phyloP scores from a whole-genome alignment of 768 basidiomycete species.

The Sporobolomyces pararoseus region DNA sequence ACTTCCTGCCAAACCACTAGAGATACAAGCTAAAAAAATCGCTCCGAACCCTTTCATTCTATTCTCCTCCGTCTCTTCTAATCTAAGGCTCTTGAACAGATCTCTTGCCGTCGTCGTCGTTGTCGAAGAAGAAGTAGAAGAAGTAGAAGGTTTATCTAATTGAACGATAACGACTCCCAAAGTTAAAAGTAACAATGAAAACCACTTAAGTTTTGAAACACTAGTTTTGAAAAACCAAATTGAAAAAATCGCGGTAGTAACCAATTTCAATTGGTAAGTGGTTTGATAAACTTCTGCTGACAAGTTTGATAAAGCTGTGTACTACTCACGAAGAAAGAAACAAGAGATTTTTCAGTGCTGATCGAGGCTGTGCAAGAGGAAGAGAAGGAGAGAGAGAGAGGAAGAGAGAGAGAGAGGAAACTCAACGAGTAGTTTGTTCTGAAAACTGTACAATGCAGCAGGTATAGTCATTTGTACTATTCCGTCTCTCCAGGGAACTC shows the following conservation, averaged over 20 bases:
- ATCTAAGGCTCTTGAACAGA: constrained; percentile 52
- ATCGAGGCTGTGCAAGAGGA: background rate
- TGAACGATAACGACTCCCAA: constrained; percentile 61
- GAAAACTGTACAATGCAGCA: constrained; percentile 71
- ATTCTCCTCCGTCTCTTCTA: no score
- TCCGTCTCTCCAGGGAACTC: background rate
- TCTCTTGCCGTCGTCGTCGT: background rate
- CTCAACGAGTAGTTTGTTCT: constrained; percentile 50
- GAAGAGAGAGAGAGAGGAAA: no score
- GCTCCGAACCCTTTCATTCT: constrained; percentile 79
- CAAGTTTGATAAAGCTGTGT: constrained; percentile 83
- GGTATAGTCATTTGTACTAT: constrained; percentile 78
- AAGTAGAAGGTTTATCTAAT: constrained; percentile 59
- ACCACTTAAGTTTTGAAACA: constrained; percentile 70
- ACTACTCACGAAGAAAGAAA: constrained; percentile 58
- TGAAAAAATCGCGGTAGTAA: constrained; percentile 45
- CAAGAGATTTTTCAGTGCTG: no score
- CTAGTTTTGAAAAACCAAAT: constrained; percentile 40
- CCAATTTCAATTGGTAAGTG: constrained; percentile 79
- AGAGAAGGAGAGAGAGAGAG: no score
- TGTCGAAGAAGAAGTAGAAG: background rate
- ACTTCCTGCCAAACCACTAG: constrained; percentile 88
- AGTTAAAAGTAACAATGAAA: constrained; percentile 76
- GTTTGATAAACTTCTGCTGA: constrained; percentile 97
- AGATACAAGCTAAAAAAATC: constrained; percentile 83